Evolutionary conservation across 805 yeast species (phyloP).

Genomic region (Wickerhamomyces strasburgensis): DNA sequence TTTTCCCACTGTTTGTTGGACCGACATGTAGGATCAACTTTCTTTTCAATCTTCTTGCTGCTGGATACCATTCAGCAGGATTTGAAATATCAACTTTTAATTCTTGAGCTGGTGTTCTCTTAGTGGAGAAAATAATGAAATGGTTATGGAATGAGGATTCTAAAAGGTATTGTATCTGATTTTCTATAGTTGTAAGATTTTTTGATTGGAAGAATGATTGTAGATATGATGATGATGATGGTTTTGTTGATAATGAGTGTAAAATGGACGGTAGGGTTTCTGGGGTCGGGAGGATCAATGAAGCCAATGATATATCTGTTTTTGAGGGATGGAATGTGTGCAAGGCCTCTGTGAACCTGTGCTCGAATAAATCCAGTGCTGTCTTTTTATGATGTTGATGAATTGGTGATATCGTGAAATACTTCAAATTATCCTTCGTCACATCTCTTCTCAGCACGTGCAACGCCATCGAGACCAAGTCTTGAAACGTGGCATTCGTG

Average conservation of each 20-base stretch:
- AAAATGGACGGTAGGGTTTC: neutral
- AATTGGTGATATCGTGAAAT: neutral
- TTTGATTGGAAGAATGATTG: conserved; percentile 7
- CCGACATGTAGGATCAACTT: conserved; percentile 91
- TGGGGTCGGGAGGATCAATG: conserved; percentile 1
- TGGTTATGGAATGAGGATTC: conserved; percentile 12
- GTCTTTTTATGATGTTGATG: neutral
- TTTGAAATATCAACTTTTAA: conserved; percentile 40
- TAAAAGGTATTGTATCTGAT: conserved; percentile 7
- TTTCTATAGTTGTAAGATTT: neutral
- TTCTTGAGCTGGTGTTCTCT: conserved; percentile 16
- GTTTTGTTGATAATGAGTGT: neutral
- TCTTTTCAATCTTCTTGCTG: conserved; percentile 73
- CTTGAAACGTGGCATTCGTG: neutral
- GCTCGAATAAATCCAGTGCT: neutral
- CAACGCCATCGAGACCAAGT: too few species aligned
- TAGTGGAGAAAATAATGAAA: conserved; percentile 3
- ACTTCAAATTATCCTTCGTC: neutral
- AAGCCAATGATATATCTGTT: neutral
- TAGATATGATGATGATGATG: neutral
- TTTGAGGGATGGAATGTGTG: neutral
- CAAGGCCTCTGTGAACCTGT: neutral
- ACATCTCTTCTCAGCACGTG: neutral
- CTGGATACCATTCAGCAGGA: conserved; percentile 81
- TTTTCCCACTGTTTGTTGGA: conserved; percentile 96